Percentiles rank a stretch among this genome's conserved stretches.
Evolutionary conservation across 148 eudicot species (phyloP).

Genomic region (Cornus controversa): DNA sequence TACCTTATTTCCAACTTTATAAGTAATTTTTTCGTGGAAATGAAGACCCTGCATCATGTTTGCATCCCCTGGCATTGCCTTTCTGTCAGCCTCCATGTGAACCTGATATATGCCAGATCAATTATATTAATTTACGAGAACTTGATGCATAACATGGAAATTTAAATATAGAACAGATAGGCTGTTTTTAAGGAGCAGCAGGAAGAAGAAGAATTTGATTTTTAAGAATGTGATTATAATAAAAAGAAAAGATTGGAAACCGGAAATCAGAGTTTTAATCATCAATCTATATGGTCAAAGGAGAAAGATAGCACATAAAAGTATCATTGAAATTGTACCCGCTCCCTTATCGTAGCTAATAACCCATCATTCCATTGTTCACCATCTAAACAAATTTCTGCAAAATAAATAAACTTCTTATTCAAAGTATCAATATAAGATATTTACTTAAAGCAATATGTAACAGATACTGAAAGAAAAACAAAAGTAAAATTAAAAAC

Average conservation of each 20-base stretch:
- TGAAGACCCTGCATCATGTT: constrained; percentile 39
- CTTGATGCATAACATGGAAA: not conserved
- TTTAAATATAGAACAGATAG: not conserved
- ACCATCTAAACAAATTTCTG: constrained; percentile 82
- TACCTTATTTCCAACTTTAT: constrained; percentile 92
- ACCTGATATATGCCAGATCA: constrained; percentile 47
- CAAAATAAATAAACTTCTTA: constrained; percentile 9
- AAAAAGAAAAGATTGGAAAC: not conserved
- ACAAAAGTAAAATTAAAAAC: not conserved
- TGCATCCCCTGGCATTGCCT: constrained; percentile 57
- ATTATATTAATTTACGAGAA: not conserved
- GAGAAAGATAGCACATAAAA: not conserved
- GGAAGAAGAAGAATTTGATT: not conserved
- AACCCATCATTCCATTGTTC: constrained; percentile 99
- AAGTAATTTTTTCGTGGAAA: constrained; percentile 66
- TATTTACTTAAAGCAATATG: not conserved
- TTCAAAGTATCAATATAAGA: not conserved
- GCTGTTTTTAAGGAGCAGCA: constrained; percentile 3
- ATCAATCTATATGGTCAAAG: not conserved
- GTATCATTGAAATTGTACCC: constrained; percentile 46
- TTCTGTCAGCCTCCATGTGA: constrained; percentile 94
- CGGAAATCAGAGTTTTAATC: not conserved
- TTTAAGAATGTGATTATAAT: not conserved
- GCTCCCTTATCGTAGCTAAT: constrained; percentile 89
- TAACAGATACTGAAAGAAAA: not conserved